phyloP scores from a whole-genome alignment of 768 basidiomycete species.

The Piloderma croceum region DNA sequence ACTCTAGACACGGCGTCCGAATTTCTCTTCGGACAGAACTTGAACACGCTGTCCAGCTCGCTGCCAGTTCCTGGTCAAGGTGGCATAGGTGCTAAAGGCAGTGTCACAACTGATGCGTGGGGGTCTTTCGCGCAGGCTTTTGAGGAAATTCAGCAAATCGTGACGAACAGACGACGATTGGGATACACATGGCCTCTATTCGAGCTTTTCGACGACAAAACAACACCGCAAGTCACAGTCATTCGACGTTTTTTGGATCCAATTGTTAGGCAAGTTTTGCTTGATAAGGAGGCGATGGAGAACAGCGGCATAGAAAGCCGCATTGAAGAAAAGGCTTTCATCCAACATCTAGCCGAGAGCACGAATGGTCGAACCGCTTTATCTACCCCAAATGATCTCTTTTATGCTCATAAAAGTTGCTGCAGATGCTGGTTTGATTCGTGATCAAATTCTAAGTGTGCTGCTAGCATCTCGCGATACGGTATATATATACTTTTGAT shows the following conservation, averaged over 20 bases:
- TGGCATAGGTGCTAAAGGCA: constrained; percentile 50
- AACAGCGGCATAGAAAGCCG: constrained; percentile 33
- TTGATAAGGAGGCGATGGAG: constrained; percentile 35
- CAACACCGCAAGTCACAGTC: constrained; percentile 26
- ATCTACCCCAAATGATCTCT: neutral
- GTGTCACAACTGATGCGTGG: constrained; percentile 54
- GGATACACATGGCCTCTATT: constrained; percentile 39
- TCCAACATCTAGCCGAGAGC: constrained; percentile 61
- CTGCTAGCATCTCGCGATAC: constrained; percentile 77
- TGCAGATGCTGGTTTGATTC: constrained; percentile 58
- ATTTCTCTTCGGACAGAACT: constrained; percentile 63
- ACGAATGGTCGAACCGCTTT: constrained; percentile 46
- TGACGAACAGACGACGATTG: constrained; percentile 28
- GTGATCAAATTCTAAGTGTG: constrained; percentile 74
- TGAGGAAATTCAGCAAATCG: constrained; percentile 33
- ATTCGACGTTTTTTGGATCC: constrained; percentile 52
- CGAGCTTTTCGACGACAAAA: constrained; percentile 37
- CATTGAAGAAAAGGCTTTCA: constrained; percentile 53
- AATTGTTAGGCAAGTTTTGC: constrained; percentile 48
- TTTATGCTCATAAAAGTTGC: constrained; percentile 2
- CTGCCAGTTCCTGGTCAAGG: constrained; percentile 47
- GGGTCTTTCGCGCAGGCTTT: constrained; percentile 48
- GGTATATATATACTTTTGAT: constrained; percentile 31
- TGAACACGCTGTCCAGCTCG: constrained; percentile 52
- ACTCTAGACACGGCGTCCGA: constrained; percentile 69